Conservation (phyloP, 176 grass and related monocot genomes). For the Oryza glumipatula region DNA sequence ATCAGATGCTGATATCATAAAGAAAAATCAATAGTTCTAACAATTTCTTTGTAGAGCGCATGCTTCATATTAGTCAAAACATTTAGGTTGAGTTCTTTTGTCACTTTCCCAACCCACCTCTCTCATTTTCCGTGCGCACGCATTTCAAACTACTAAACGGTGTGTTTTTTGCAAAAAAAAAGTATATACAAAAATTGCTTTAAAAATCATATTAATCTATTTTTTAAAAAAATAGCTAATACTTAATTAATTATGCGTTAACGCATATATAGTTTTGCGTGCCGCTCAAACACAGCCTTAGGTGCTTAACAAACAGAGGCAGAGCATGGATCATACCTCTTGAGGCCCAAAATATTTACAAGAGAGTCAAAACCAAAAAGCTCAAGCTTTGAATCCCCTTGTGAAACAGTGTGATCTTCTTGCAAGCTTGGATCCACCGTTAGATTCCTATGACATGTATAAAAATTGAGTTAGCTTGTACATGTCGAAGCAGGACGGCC, state of each 20-base stretch:
- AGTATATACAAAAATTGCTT: no score
- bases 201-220: no score
- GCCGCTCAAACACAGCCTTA: no score
- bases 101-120: no score
- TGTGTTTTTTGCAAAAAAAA: no score
- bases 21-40: conserved; percentile 38
- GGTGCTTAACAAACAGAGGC: conserved; percentile 15
- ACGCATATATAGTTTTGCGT: no score
- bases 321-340: conserved; percentile 57
- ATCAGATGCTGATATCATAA: conserved; percentile 50
- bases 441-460: conserved; percentile 55
- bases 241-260: no score
- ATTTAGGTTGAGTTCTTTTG: not conserved
- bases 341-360: conserved; percentile 99
- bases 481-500: not conserved
- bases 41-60: conserved; percentile 17
- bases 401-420: conserved; percentile 54
- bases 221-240: no score
- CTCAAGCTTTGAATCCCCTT: conserved; percentile 91
- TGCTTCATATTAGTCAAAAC: conserved; percentile 26
- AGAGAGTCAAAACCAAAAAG: conserved; percentile 99
- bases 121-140: no score
- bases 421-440: conserved; percentile 54
- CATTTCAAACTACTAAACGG: no score
- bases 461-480: conserved; percentile 35